Percentiles rank a stretch among this genome's conserved stretches.
phyloP scores from a whole-genome alignment of 1,139 yeast genomes.

The Kodamaea arcana region DNA sequence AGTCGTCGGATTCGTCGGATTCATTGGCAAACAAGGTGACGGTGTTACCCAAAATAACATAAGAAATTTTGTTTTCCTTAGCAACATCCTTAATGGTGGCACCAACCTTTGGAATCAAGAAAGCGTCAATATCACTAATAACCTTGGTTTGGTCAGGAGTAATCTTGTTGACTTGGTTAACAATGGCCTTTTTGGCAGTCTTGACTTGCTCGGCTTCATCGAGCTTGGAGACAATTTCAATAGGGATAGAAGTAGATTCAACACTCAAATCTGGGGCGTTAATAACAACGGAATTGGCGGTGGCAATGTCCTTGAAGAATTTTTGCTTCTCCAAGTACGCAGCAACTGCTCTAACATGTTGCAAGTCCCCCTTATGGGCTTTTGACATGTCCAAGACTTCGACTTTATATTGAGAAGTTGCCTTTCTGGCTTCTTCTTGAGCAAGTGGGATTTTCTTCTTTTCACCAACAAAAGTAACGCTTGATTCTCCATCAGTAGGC shows the following conservation, averaged over 20 bases:
- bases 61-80: slow-evolving; percentile 46
- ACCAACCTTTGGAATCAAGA: slow-evolving; percentile 54
- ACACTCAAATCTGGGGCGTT: slow-evolving; percentile 43
- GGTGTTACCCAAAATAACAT: slow-evolving; percentile 48
- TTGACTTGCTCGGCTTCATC: slow-evolving; percentile 33
- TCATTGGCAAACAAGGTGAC: slow-evolving; percentile 38
- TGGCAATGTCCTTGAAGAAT: slow-evolving; percentile 43
- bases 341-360: slow-evolving; percentile 73
- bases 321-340: slow-evolving; percentile 57
- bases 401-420: slow-evolving; percentile 47
- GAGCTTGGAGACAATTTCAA: slow-evolving; percentile 36
- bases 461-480: slow-evolving; percentile 64
- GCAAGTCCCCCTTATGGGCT: slow-evolving; percentile 78
- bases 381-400: slow-evolving; percentile 76
- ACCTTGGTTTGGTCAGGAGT: slow-evolving; percentile 62
- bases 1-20: slow-evolving; percentile 25
- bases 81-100: slow-evolving; percentile 44
- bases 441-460: slow-evolving; percentile 55
- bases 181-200: slow-evolving; percentile 59
- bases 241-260: slow-evolving; percentile 29
- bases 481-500: slow-evolving; percentile 45
- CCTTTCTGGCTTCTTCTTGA: slow-evolving; percentile 52
- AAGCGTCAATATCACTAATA: slow-evolving; percentile 65
- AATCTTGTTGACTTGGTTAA: slow-evolving; percentile 65
- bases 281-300: slow-evolving; percentile 48